Evolutionary conservation across 202 grass and related monocot genomes (phyloP).

Genomic region (Panicum hallii): DNA sequence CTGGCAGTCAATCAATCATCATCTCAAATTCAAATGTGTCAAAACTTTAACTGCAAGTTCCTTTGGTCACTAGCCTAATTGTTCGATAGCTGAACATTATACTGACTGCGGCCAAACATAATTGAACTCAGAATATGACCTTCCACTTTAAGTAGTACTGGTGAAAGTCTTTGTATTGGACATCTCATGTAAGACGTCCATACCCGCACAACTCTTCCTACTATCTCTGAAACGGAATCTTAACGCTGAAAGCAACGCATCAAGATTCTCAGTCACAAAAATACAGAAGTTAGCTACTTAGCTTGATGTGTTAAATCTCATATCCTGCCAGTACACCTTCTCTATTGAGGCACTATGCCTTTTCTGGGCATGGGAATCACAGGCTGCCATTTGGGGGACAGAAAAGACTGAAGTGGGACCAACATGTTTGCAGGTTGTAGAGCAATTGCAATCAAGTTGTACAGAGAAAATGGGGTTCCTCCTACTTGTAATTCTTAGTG

Average conservation of each 20-base stretch:
- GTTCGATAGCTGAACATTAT: conserved; percentile 25
- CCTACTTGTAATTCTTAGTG: conserved; percentile 56
- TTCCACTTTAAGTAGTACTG: conserved; percentile 42
- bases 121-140: conserved; percentile 30
- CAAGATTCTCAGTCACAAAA: conserved; percentile 48
- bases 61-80: conserved; percentile 39
- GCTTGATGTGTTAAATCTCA: conserved; percentile 30
- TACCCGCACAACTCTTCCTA: conserved; percentile 31
- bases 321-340: conserved; percentile 39
- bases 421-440: conserved; percentile 52
- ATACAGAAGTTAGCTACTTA: conserved; percentile 28
- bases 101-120: conserved; percentile 5
- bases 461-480: conserved; percentile 37
- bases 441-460: conserved; percentile 46
- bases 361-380: conserved; percentile 53
- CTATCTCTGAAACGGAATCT: conserved; percentile 35
- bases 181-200: conserved; percentile 18
- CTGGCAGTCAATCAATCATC: conserved; percentile 25
- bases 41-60: conserved; percentile 26
- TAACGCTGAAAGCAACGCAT: conserved; percentile 33
- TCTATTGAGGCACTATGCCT: conserved; percentile 32
- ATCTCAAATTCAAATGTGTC: conserved; percentile 29
- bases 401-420: conserved; percentile 62
- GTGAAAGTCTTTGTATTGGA: conserved; percentile 24
- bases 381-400: conserved; percentile 64